Evolutionary conservation across 225 moss, liverwort and hornwort genomes (phyloP), one percentile per base, ranked within the genome.

Genomic region (Physcomitrium patens): DNA sequence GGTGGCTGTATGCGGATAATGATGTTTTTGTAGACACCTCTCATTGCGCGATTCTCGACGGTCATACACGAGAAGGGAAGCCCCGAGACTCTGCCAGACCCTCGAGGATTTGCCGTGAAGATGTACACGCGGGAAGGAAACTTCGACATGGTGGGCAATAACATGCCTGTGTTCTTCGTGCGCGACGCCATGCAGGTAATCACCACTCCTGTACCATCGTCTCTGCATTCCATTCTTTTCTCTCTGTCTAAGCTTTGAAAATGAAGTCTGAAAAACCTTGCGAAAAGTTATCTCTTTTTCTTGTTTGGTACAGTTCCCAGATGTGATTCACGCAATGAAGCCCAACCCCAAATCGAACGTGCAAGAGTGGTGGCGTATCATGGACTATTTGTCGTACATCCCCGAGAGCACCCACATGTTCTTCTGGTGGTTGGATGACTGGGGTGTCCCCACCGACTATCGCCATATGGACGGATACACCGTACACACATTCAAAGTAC

Each of bases 81-180:
- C 59, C 76, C 89, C 1, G 89, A 92, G 80, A 95, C 90, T 1
- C 67, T 82, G 43, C 91, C 91, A 3, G 92, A 95, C 12, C 91
- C 92, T 9, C 77, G 92, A 70, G 94, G 94, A 0, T 92, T 95
- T 37, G 84, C 94, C 12, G 71, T 95, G 54, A 95, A 95, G 72
- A 91, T 95, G 10, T 95, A 95, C 83, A 95, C 94, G 0, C 87
- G 89, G 28, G 94, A 95, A 76, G 94, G 94, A 4, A 95, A 95
- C 70, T 95, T 89, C 84, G 94, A 94, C 45, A 92, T 95, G 91
- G 94, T 95, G 41, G 94, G 92, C 56, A 92, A 95, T 52, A 95
- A 95, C 79, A 95, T 87, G 60, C 92, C 92, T 0, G 92, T 94
- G 16, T 94, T 92, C 76, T 95, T 95, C 62, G 80, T 95, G 14